Conservation (phyloP, 192 early-diverging fungal species). For the Coemansia guatemalensis region DNA sequence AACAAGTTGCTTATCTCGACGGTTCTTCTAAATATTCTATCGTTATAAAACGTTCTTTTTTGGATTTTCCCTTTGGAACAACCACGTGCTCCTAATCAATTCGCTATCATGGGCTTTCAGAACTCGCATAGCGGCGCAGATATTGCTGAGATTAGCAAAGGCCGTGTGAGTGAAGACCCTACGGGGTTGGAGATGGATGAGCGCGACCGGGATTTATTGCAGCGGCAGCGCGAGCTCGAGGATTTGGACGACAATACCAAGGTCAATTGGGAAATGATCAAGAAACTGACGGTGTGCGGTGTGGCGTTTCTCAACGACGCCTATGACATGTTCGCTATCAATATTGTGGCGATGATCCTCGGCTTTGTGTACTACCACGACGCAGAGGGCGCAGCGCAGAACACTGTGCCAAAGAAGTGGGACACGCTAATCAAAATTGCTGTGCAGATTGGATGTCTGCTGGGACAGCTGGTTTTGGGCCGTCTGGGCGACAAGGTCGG, state of each 20-base stretch:
- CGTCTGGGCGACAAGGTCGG: constrained; percentile 86
- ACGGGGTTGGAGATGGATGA: constrained; percentile 25
- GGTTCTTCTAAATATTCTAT: constrained; percentile 1
- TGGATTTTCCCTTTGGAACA: neutral
- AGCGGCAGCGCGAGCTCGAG: constrained; percentile 47
- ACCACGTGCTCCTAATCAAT: neutral
- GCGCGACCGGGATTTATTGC: constrained; percentile 45
- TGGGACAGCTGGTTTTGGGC: constrained; percentile 92
- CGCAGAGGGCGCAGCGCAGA: constrained; percentile 30
- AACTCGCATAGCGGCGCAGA: constrained; percentile 29
- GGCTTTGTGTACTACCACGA: constrained; percentile 65
- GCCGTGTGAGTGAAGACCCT: neutral
- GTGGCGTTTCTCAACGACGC: constrained; percentile 91
- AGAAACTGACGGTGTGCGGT: constrained; percentile 71
- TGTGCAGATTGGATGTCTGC: constrained; percentile 83
- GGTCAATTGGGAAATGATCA: constrained; percentile 71
- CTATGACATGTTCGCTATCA: constrained; percentile 96
- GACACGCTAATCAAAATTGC: constrained; percentile 88
- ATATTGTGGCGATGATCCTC: constrained; percentile 87
- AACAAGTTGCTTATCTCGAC: neutral
- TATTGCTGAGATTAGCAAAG: constrained; percentile 40
- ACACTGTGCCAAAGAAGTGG: constrained; percentile 63
- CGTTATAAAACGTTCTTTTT: neutral
- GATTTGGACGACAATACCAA: constrained; percentile 60
- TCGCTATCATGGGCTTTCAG: constrained; percentile 29